Evolutionary conservation across 2,329 filamentous ascomycete species (phyloP).

Genomic region (Hymenoscyphus repandus): DNA sequence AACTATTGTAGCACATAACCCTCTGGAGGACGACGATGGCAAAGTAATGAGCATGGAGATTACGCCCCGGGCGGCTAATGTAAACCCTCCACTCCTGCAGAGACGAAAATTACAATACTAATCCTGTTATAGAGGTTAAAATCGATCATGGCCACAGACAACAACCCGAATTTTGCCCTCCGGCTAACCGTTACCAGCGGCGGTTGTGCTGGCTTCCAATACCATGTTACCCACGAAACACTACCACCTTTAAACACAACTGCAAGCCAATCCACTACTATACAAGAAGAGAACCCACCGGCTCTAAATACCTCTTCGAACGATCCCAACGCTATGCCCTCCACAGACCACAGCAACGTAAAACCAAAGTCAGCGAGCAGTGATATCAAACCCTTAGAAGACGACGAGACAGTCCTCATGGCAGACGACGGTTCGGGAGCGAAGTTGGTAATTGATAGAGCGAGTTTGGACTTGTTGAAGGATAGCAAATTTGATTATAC

Average conservation of each 20-base stretch:
- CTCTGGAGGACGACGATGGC: slow-evolving; percentile 74
- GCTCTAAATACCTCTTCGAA: slow-evolving; percentile 16
- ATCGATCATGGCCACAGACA: slow-evolving; percentile 67
- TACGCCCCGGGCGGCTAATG: slow-evolving; percentile 74
- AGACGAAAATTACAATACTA: background rate
- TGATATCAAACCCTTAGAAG: slow-evolving; percentile 45
- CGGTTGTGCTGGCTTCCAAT: slow-evolving; percentile 97
- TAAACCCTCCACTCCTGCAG: slow-evolving; percentile 35
- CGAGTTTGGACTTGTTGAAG: slow-evolving; percentile 81
- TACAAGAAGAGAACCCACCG: slow-evolving; percentile 12
- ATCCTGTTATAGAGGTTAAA: slow-evolving; percentile 23
- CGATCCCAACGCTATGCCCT: slow-evolving; percentile 16
- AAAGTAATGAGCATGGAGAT: slow-evolving; percentile 81
- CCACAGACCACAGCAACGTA: background rate
- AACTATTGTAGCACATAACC: slow-evolving; percentile 59
- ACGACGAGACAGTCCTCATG: slow-evolving; percentile 84
- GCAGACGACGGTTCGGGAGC: slow-evolving; percentile 55
- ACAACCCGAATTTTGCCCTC: slow-evolving; percentile 77
- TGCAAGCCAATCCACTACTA: background rate
- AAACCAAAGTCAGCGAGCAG: slow-evolving; percentile 1
- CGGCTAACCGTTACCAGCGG: slow-evolving; percentile 89
- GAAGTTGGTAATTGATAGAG: slow-evolving; percentile 84
- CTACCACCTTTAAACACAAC: slow-evolving; percentile 35
- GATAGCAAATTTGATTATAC: slow-evolving; percentile 96
- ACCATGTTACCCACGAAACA: slow-evolving; percentile 80